Evolutionary conservation across 148 eudicot genomes (phyloP).

Genomic region (Diospyros lotus): DNA sequence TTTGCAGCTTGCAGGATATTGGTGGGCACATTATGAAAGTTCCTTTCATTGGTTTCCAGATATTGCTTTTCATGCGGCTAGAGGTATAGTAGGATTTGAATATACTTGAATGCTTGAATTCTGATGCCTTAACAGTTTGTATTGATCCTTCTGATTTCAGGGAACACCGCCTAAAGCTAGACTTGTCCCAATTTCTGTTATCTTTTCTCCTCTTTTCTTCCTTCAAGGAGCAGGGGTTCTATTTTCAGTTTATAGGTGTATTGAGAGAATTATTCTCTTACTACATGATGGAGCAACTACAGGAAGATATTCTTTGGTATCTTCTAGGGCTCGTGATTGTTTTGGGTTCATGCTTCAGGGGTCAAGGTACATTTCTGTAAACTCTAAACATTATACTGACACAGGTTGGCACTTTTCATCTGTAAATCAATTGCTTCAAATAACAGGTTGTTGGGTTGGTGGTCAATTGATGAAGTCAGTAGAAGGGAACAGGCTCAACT

Average conservation of each 20-base stretch:
- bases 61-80: constrained; percentile 40
- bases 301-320: constrained; percentile 26
- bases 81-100: constrained; percentile 28
- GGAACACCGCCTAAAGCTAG: constrained; percentile 36
- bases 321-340: constrained; percentile 28
- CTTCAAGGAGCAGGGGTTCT: constrained; percentile 47
- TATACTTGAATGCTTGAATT: neutral
- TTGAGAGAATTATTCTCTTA: constrained; percentile 27
- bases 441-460: constrained; percentile 46
- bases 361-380: constrained; percentile 32
- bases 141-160: constrained; percentile 12
- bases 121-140: neutral
- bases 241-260: constrained; percentile 27
- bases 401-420: neutral
- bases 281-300: constrained; percentile 18
- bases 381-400: neutral
- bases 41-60: constrained; percentile 34
- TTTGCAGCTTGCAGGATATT: constrained; percentile 39
- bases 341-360: constrained; percentile 36
- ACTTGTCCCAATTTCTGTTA: constrained; percentile 26
- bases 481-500: constrained; percentile 44
- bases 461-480: constrained; percentile 52
- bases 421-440: neutral
- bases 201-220: constrained; percentile 40
- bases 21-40: constrained; percentile 49